Evolutionary conservation across 371 early-diverging fungal species (phyloP).

Genomic region (Caulochytrium protostelioides): DNA sequence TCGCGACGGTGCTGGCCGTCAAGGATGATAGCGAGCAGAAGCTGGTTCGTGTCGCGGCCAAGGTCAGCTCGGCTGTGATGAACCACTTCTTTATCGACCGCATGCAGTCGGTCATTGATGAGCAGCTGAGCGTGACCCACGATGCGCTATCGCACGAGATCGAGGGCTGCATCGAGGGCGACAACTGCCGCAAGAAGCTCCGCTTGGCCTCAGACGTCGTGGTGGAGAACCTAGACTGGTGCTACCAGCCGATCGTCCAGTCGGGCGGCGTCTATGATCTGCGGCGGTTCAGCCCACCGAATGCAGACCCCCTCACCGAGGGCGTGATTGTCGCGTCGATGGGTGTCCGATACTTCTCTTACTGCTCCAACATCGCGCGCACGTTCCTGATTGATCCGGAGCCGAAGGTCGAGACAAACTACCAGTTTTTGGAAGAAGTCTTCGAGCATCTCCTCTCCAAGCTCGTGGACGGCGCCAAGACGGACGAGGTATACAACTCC

Average conservation of each 20-base stretch:
- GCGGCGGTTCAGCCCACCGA: too few species aligned
- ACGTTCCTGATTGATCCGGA: constrained; percentile 78
- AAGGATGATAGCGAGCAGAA: constrained; percentile 81
- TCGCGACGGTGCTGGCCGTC: constrained; percentile 51
- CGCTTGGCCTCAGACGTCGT: constrained; percentile 5
- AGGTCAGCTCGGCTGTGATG: constrained; percentile 51
- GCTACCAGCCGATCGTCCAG: constrained; percentile 87
- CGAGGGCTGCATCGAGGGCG: constrained; percentile 32
- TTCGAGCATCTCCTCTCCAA: constrained; percentile 16
- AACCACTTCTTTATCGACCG: constrained; percentile 62
- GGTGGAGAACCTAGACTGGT: constrained; percentile 56
- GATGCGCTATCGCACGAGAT: constrained; percentile 55
- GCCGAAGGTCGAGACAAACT: constrained; percentile 30
- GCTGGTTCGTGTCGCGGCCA: constrained; percentile 47
- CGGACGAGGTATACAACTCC: constrained; percentile 51
- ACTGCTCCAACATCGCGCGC: constrained; percentile 79
- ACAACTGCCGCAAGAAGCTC: constrained; percentile 2
- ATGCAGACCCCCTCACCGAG: constrained; percentile 43
- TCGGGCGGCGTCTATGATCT: constrained; percentile 86
- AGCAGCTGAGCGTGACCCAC: constrained; percentile 68
- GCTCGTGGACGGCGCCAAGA: constrained; percentile 54
- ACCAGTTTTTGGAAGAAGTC: not conserved
- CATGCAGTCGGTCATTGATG: constrained; percentile 63
- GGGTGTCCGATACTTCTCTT: constrained; percentile 76
- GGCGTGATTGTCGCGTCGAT: constrained; percentile 80